These are phyloP conservation scores for Licmophora abbreviata DNA, from an alignment of 108 stramenopile genomes.

Conservation along the genomic window DNA sequence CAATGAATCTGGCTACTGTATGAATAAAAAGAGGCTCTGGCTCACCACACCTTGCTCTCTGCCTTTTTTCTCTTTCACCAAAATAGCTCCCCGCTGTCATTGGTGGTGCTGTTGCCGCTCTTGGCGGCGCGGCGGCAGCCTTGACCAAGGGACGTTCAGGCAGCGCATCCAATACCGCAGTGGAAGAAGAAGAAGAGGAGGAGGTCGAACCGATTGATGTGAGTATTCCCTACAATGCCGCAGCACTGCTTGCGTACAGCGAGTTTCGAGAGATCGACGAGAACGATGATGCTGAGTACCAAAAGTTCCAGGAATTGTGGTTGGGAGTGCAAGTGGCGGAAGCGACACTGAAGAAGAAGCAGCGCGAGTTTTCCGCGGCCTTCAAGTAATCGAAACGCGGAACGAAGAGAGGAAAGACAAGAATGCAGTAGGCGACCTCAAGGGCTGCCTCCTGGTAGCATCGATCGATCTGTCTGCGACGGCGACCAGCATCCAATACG, in stretches of 20 bases:
- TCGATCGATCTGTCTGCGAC: too few relatives aligned
- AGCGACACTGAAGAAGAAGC: not conserved
- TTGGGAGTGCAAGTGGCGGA: not conserved
- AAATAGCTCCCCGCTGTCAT: not conserved
- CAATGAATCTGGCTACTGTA: too few relatives aligned
- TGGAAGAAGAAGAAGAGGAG: not conserved
- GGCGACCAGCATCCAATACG: too few relatives aligned
- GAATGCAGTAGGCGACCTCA: too few relatives aligned
- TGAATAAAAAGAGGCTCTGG: too few relatives aligned
- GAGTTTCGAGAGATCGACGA: not conserved
- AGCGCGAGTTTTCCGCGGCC: too few relatives aligned
- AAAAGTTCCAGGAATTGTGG: not conserved
- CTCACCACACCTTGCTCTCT: too few relatives aligned
- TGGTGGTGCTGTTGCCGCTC: constrained; percentile 1
- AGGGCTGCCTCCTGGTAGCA: too few relatives aligned
- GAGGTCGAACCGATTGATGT: constrained; percentile 38
- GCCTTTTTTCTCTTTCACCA: too few relatives aligned
- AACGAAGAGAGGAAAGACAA: too few relatives aligned
- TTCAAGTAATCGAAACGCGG: too few relatives aligned
- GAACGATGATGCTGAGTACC: not conserved
- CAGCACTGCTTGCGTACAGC: constrained; percentile 29
- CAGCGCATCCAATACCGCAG: not conserved
- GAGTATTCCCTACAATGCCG: constrained; percentile 47
- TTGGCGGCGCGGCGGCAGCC: not conserved
- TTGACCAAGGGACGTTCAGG: constrained; percentile 1